These are phyloP conservation scores for Fusarium metavorans DNA, from an alignment of 2,329 filamentous ascomycete genomes.

Conservation along the genomic window DNA sequence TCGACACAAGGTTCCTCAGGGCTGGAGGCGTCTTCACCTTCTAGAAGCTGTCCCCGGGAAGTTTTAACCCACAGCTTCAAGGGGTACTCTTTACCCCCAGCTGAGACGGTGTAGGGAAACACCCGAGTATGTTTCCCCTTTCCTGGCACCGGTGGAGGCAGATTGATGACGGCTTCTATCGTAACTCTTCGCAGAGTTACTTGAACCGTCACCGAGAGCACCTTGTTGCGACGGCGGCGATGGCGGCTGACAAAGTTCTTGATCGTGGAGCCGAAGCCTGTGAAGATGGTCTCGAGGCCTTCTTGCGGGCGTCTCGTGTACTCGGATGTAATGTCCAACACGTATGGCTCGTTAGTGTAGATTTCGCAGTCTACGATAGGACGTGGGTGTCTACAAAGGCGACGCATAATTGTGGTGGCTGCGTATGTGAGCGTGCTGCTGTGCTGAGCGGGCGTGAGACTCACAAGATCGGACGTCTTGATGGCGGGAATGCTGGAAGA, in stretches of 20 bases:
- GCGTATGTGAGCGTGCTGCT: background rate
- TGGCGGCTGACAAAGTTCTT: background rate
- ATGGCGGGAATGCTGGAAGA: background rate
- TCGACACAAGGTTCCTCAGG: background rate
- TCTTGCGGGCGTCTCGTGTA: background rate
- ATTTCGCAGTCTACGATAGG: background rate
- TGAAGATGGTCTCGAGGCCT: background rate
- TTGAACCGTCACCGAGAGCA: background rate
- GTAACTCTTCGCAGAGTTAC: background rate
- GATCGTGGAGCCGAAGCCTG: background rate
- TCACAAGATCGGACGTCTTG: background rate
- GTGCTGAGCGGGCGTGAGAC: background rate
- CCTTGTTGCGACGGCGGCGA: background rate
- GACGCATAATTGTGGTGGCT: background rate
- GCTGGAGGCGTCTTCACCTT: background rate
- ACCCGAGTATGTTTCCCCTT: background rate
- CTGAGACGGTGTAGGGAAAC: background rate
- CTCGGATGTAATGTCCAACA: background rate
- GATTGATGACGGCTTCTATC: background rate
- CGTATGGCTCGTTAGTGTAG: background rate
- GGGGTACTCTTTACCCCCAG: background rate
- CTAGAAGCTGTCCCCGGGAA: background rate
- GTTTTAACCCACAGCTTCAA: background rate
- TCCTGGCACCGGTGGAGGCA: background rate
- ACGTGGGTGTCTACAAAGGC: background rate